Conservation (phyloP, 2,329 filamentous ascomycete genomes). For the Penicillium hordei region DNA sequence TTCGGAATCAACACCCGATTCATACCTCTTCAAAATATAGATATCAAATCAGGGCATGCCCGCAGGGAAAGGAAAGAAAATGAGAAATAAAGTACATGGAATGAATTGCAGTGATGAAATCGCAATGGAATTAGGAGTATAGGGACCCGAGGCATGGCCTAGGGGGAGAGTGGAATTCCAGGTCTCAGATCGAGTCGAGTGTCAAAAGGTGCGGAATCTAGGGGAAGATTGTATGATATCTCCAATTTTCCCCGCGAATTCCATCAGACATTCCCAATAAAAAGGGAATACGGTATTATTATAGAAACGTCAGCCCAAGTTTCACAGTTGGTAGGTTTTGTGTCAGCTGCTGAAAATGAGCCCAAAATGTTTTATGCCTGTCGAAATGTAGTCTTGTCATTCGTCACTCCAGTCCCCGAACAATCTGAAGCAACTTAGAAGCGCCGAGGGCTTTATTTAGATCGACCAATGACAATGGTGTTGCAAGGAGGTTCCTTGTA, state of each 20-base stretch:
- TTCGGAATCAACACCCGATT: conserved; percentile 13
- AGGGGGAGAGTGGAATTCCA: conserved; percentile 22
- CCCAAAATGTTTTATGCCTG: conserved; percentile 10
- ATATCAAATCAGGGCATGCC: conserved; percentile 9
- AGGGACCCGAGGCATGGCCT: conserved; percentile 21
- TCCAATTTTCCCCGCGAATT: conserved; percentile 23
- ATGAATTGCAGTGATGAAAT: conserved; percentile 3
- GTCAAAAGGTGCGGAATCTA: conserved; percentile 23
- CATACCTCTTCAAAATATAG: conserved; percentile 14
- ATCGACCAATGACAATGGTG: conserved; percentile 23
- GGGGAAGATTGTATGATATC: conserved; percentile 20
- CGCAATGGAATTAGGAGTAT: conserved; percentile 11
- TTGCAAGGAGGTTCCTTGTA: conserved; percentile 21
- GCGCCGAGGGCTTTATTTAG: conserved; percentile 28
- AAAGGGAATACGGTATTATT: conserved; percentile 9
- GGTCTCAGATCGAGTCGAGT: conserved; percentile 15
- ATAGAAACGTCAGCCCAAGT: conserved; percentile 16
- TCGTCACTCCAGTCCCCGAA: conserved; percentile 17
- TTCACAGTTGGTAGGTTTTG: conserved; percentile 1
- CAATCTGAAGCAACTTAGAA: conserved; percentile 26
- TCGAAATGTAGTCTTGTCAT: conserved; percentile 17
- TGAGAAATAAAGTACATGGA: conserved; percentile 8
- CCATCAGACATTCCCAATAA: conserved; percentile 13
- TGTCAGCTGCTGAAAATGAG: conserved; percentile 18
- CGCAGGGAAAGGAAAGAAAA: not conserved